These are phyloP conservation scores for Nannochloris sp. DNA, from an alignment of 139 green algal genomes.

Conservation along the genomic window DNA sequence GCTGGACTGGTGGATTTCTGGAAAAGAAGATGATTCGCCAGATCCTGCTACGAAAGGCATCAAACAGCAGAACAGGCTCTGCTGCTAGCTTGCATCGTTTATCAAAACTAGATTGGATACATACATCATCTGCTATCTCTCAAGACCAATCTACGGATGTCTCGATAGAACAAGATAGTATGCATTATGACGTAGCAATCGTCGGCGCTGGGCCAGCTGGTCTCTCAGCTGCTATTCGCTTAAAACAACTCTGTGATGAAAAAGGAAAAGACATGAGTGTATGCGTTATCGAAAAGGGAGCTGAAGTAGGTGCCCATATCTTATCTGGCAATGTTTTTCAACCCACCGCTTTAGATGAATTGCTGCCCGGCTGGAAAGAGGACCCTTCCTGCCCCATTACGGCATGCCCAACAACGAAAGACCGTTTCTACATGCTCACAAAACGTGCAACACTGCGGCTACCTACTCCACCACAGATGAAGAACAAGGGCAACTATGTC, in stretches of 20 bases:
- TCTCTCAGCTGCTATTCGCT: conserved; percentile 74
- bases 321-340: conserved; percentile 88
- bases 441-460: conserved; percentile 25
- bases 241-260: conserved; percentile 72
- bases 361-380: conserved; percentile 75
- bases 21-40: too few relatives aligned
- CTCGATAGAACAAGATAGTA: conserved; percentile 32
- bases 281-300: conserved; percentile 89
- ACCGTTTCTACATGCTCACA: conserved; percentile 48
- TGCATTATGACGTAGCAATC: conserved; percentile 84
- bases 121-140: background rate
- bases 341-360: conserved; percentile 71
- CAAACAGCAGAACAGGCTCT: too few relatives aligned
- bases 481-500: conserved; percentile 83
- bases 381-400: conserved; percentile 26
- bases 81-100: too few relatives aligned
- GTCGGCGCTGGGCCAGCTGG: conserved; percentile 86
- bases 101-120: background rate
- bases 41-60: too few relatives aligned
- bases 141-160: background rate
- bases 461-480: conserved; percentile 61
- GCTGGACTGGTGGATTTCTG: too few relatives aligned
- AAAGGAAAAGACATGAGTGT: conserved; percentile 67
- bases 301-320: conserved; percentile 77
- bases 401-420: conserved; percentile 15